Evolutionary conservation across 2,329 filamentous ascomycete species (phyloP).

Genomic region (Fusarium falciforme): DNA sequence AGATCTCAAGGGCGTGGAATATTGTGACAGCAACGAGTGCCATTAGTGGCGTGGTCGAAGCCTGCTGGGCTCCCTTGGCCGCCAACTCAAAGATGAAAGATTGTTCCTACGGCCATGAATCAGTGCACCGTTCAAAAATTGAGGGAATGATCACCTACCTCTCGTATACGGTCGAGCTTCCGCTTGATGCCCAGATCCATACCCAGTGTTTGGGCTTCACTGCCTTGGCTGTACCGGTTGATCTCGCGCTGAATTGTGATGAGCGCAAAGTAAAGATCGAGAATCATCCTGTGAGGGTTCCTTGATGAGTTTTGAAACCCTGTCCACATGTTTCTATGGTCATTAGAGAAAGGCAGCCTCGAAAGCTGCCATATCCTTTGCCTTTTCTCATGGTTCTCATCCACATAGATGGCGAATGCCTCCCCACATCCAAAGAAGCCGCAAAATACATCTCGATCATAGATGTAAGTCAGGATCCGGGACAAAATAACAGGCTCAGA

Average conservation of each 20-base stretch:
- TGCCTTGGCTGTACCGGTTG: conserved; percentile 14
- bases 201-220: background rate
- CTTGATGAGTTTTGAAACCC: background rate
- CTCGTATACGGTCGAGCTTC: conserved; percentile 10
- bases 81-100: conserved; percentile 9
- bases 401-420: conserved; percentile 13
- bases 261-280: conserved; percentile 18
- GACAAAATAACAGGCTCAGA: conserved; percentile 1
- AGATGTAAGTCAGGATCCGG: conserved; percentile 16
- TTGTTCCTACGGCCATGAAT: background rate
- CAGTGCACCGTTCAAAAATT: background rate
- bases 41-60: conserved; percentile 3
- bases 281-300: background rate
- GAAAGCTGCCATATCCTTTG: conserved; percentile 16
- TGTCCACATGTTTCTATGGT: background rate
- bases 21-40: conserved; percentile 17
- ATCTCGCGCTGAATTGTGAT: conserved; percentile 25
- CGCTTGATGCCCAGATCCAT: background rate
- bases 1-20: conserved; percentile 14
- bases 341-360: background rate
- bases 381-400: conserved; percentile 11
- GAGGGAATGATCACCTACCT: background rate
- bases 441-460: conserved; percentile 23
- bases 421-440: conserved; percentile 21
- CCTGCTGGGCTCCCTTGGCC: background rate